Evolutionary conservation across 2,329 filamentous ascomycete species (phyloP), one percentile per base, ranked within the genome.

Genomic region (Ophiostoma ips): DNA sequence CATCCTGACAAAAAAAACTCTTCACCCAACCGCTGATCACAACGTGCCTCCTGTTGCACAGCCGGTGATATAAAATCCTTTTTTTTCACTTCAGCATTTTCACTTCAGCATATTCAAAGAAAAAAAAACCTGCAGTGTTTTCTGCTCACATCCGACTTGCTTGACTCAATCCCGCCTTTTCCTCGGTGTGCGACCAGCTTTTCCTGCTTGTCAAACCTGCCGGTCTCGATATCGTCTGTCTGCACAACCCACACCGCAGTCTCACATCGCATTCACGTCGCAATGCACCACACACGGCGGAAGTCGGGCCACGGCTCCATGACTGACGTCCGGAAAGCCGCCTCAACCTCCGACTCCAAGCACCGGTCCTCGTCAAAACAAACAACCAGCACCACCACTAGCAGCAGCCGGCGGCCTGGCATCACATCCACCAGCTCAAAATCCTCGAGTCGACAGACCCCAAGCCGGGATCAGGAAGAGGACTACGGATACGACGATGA

Each of bases 241-340:
- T 13, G 30, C 40, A 43, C 40, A 43, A 16, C 40, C 7, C 40
- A 43, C 9, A 30, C 24, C 11, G 2, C 10, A 55, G 53, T 54
- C 52, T 57, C 46, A 40, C n/a, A 41, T 48, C 46, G 46, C 43
- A 45, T 12, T 15, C 31, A 34, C 31, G 8, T 34, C 19, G 48
- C 61, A 57, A 78, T 79, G 75, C 72, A 76, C 63, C 75, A 79
- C 62, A 69, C 68, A 52, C 71, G 75, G 58, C 71, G 71, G 60
- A 76, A 71, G 64, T 78, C 76, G 43, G 74, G 75, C 53, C 72
- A 75, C 63, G 66, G 63, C 58, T 76, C 75, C 50, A 68, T 68
- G 63, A 76, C 74, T 38, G 76, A 78, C 57, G 69, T 75, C 21
- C 71, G 75, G 57, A 76, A 73, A 58, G 64, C 69, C 30, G 69